A percentile compares a stretch with the other conserved stretches of the same genome.
Evolutionary conservation across 2,329 filamentous ascomycete genomes (phyloP).

Genomic region (Diaporthe aspalathi): DNA sequence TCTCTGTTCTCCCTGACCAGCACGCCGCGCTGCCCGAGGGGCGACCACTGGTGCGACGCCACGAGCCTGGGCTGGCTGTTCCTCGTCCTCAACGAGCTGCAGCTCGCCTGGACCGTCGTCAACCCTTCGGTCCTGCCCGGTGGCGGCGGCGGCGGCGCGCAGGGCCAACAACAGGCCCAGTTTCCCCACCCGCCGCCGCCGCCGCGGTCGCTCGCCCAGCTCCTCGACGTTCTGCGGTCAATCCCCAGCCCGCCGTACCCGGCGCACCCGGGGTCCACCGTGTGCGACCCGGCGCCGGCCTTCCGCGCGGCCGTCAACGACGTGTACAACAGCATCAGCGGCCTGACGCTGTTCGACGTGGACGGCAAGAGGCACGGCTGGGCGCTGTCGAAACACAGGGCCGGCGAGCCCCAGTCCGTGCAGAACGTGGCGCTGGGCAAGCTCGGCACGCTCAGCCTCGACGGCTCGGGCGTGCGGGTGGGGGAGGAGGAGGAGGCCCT

Average conservation of each 20-base stretch:
- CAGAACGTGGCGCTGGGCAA: conserved; percentile 32
- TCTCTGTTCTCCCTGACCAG: conserved; percentile 50
- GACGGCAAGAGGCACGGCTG: conserved; percentile 61
- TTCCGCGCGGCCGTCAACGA: conserved; percentile 62
- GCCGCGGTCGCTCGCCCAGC: conserved; percentile 56
- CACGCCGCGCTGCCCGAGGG: conserved; percentile 60
- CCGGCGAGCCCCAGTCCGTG: conserved; percentile 51
- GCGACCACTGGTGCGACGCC: conserved; percentile 63
- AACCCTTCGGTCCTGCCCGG: conserved; percentile 44
- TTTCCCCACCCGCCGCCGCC: too few relatives aligned
- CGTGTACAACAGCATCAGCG: conserved; percentile 62
- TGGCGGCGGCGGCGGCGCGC: conserved; percentile 23
- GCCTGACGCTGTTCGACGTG: conserved; percentile 61
- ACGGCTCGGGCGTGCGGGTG: not conserved
- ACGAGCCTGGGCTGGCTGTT: conserved; percentile 66
- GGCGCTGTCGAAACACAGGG: conserved; percentile 57
- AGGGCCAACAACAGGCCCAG: too few relatives aligned
- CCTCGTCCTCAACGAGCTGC: conserved; percentile 61
- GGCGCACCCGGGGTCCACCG: conserved; percentile 52
- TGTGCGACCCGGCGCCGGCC: conserved; percentile 62
- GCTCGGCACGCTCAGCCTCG: conserved; percentile 26
- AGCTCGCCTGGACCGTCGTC: conserved; percentile 56
- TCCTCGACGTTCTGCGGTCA: conserved; percentile 56
- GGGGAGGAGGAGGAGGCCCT: not conserved
- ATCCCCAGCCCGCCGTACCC: conserved; percentile 58